Conservation (phyloP, 2,329 filamentous ascomycete genomes). For the Ceratocystis diversiconidia region DNA sequence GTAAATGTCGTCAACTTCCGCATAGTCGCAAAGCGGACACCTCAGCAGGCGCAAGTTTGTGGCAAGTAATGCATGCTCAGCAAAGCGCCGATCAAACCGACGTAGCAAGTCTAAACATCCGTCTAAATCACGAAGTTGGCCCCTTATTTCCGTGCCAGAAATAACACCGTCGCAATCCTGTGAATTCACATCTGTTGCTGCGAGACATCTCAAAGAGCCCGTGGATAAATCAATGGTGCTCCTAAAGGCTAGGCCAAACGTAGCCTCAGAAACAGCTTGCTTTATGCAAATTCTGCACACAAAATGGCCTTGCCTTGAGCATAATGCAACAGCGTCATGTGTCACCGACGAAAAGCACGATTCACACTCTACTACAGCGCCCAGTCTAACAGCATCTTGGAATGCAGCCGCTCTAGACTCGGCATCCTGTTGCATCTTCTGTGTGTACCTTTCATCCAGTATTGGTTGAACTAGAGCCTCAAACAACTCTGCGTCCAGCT, state of each 20-base stretch:
- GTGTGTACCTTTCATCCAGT: slow-evolving; percentile 30
- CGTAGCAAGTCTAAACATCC: slow-evolving; percentile 42
- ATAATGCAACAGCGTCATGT: not conserved
- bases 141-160: not conserved
- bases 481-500: slow-evolving; percentile 49
- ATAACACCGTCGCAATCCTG: not conserved
- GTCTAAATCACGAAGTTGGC: not conserved
- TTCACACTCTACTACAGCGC: slow-evolving; percentile 39
- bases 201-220: slow-evolving; percentile 64
- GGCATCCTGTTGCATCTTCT: slow-evolving; percentile 42
- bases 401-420: slow-evolving; percentile 41
- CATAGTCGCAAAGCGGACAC: slow-evolving; percentile 85
- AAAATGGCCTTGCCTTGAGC: slow-evolving; percentile 45
- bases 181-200: not conserved
- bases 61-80: slow-evolving; percentile 59
- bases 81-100: slow-evolving; percentile 66
- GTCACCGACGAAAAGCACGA: not conserved
- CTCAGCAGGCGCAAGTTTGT: slow-evolving; percentile 62
- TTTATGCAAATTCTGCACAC: slow-evolving; percentile 74
- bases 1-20: slow-evolving; percentile 70
- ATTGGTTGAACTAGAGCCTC: slow-evolving; percentile 41
- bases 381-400: slow-evolving; percentile 34
- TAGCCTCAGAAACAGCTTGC: slow-evolving; percentile 66
- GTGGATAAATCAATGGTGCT: slow-evolving; percentile 59
- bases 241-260: slow-evolving; percentile 88